Evolutionary conservation across 441 rosid species (phyloP), one percentile per base, ranked within the genome.

Genomic region (Melastoma candidum): DNA sequence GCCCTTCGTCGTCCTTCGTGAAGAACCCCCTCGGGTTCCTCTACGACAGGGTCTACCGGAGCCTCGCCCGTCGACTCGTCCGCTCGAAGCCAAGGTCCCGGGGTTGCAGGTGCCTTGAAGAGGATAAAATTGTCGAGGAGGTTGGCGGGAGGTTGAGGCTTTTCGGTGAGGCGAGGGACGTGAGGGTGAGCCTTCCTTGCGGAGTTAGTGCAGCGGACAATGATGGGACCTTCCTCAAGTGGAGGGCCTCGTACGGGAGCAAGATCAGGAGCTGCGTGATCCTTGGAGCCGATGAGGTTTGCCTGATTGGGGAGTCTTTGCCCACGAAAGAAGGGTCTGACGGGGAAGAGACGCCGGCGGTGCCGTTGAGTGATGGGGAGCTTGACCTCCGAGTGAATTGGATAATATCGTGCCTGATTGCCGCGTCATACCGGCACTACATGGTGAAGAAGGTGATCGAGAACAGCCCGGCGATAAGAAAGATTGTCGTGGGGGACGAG

Each of bases 161-260:
- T 32, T 32, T 32, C 7, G 41, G 13, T 36, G 65, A 61, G 12
- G 41, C 70, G 41, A 32, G 41, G 41, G 41, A 32, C 8, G 41
- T 32, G 5, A 62, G 59, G 24, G 29, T 77, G 0, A 58, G 68
- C 66, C 63, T 72, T 46, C 79, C 77, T 7, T 62, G 50, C 7
- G 46, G 44, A 2, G 70, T 51, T 3, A 39, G 29, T 1, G 49
- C 22, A 27, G 41, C 58, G 27, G 48, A 48, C 36, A 53, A 48
- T 1, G 53, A 46, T 3, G 63, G 57, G 58, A 63, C 63, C 6
- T 39, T 74, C 22, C 64, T 78, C 12, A 70, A 67, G 60, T 78
- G 84, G 81, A 63, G 63, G 12, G 81, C 84, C 1, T 66, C 50
- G 26, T 73, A 71, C 39, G 77, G 75, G 0, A 50, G 57, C 11